These are phyloP conservation scores for Lasiodiplodia hormozganensis DNA, from an alignment of 2,329 filamentous ascomycete species.

Conservation along the genomic window DNA sequence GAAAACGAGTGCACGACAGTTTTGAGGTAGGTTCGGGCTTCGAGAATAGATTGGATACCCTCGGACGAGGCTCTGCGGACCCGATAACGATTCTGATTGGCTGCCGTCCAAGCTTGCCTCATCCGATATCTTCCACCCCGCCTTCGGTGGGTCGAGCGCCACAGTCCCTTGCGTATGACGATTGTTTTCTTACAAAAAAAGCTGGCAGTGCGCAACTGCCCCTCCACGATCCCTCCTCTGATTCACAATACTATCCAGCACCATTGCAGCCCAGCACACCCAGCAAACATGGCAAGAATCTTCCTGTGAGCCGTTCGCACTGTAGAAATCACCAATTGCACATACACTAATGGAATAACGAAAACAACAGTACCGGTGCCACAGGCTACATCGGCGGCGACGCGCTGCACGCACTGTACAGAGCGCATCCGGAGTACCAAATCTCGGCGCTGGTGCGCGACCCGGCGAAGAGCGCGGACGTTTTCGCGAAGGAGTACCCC, in stretches of 20 bases:
- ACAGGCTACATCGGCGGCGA: slow-evolving; percentile 15
- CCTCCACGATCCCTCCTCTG: not conserved
- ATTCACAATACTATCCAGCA: not conserved
- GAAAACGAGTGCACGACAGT: too few species aligned
- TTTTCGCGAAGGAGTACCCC: not conserved
- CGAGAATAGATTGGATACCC: too few species aligned
- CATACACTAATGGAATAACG: too few species aligned
- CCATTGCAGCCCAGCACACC: not conserved
- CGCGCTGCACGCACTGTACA: not conserved
- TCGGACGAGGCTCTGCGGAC: not conserved
- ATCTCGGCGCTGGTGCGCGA: slow-evolving; percentile 13
- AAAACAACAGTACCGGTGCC: not conserved
- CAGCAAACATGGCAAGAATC: not conserved
- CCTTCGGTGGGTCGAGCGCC: not conserved
- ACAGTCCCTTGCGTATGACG: not conserved
- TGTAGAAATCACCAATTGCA: not conserved
- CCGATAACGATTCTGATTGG: not conserved
- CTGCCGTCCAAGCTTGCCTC: not conserved
- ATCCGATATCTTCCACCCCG: not conserved
- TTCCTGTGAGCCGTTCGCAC: not conserved
- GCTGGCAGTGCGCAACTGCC: not conserved
- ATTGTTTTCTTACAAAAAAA: not conserved
- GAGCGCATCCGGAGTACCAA: not conserved
- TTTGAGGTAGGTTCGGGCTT: too few species aligned
- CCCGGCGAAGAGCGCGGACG: not conserved